These are phyloP conservation scores for Funneliformis mosseae DNA, from an alignment of 192 early-diverging fungal species.

Conservation along the genomic window DNA sequence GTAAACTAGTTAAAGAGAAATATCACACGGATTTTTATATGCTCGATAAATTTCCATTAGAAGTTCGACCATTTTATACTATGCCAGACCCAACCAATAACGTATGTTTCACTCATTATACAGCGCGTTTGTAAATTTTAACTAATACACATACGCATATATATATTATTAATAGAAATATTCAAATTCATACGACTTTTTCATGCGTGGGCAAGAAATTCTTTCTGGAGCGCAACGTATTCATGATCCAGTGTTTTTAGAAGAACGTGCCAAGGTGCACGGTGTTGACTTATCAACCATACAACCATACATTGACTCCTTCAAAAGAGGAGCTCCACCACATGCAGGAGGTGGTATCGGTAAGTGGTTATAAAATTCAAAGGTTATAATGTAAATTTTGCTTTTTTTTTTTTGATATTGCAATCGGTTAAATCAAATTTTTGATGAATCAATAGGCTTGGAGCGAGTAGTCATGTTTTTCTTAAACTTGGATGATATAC, in stretches of 20 bases:
- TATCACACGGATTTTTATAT: slow-evolving; percentile 99
- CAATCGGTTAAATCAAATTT: background rate
- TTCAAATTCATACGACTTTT: slow-evolving; percentile 99
- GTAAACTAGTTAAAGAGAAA: slow-evolving; percentile 87
- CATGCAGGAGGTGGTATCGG: slow-evolving; percentile 98
- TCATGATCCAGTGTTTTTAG: slow-evolving; percentile 83
- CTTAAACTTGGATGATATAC: slow-evolving; percentile 93
- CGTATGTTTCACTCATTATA: slow-evolving; percentile 38
- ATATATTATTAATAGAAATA: slow-evolving; percentile 58
- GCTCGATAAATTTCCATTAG: slow-evolving; percentile 98
- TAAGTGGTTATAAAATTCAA: slow-evolving; percentile 20
- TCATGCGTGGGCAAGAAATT: slow-evolving; percentile 99
- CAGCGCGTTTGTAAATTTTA: slow-evolving; percentile 13
- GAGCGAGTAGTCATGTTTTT: slow-evolving; percentile 98
- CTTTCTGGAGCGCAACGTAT: slow-evolving; percentile 98
- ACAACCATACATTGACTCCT: slow-evolving; percentile 90
- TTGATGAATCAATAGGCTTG: slow-evolving; percentile 54
- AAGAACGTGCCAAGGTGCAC: slow-evolving; percentile 75
- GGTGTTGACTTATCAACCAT: slow-evolving; percentile 80
- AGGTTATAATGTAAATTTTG: background rate
- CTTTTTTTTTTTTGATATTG: background rate
- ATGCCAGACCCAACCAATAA: slow-evolving; percentile 92
- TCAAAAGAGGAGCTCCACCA: slow-evolving; percentile 95
- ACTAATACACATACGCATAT: background rate
- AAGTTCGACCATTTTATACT: slow-evolving; percentile 97